A percentile compares a stretch with the other conserved stretches of the same genome.
Conservation (phyloP, 176 grass and related monocot genomes). For the Poa pratensis region DNA sequence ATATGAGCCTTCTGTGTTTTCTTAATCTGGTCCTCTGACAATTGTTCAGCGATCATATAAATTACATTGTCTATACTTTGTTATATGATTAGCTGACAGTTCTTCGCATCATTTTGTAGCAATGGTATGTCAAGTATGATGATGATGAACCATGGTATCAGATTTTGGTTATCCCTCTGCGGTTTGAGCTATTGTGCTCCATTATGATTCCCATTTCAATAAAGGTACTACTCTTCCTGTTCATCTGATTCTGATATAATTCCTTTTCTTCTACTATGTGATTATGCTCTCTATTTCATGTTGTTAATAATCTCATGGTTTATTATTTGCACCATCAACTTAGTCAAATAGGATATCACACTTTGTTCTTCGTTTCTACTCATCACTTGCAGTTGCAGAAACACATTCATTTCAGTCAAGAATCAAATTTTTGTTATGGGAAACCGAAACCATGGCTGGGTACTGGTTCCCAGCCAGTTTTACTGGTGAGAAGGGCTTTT, state of each 20-base stretch:
- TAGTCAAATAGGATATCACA: constrained; percentile 23
- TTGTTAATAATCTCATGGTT: constrained; percentile 31
- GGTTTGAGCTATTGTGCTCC: constrained; percentile 93
- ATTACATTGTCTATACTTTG: background rate
- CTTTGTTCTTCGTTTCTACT: background rate
- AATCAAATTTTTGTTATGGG: background rate
- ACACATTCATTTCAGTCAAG: background rate
- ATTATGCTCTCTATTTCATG: constrained; percentile 1
- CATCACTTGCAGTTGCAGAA: constrained; percentile 1
- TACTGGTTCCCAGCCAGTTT: background rate
- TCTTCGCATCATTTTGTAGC: constrained; percentile 53
- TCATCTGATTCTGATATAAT: constrained; percentile 39
- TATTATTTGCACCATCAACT: constrained; percentile 23
- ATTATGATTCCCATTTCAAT: constrained; percentile 99
- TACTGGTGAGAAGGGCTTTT: background rate
- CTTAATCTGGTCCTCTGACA: background rate
- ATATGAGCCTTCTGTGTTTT: constrained; percentile 29
- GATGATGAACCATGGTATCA: constrained; percentile 94
- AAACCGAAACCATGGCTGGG: background rate
- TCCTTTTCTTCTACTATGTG: constrained; percentile 29
- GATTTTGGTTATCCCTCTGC: constrained; percentile 85
- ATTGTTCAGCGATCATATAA: background rate
- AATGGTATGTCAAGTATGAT: constrained; percentile 92
- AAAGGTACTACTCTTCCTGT: constrained; percentile 64
- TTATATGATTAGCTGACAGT: constrained; percentile 9